phyloP scores from a whole-genome alignment of 148 eudicot genomes.

The Diospyros lotus region DNA sequence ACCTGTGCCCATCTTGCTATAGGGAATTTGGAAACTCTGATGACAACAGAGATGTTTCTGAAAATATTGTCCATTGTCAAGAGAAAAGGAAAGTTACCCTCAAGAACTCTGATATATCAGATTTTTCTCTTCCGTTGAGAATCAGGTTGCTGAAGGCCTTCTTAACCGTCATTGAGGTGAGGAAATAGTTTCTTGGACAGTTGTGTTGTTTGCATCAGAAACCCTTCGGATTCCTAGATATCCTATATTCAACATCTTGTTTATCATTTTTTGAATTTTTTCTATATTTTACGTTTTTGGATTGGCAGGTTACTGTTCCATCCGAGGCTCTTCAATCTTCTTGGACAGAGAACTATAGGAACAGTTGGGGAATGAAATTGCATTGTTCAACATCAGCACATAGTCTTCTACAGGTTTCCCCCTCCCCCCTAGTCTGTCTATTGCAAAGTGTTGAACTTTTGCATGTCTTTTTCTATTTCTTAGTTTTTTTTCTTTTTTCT shows the following conservation, averaged over 20 bases:
- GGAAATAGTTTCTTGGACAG: background rate
- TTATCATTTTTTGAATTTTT: background rate
- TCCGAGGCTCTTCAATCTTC: conserved; percentile 40
- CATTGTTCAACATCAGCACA: conserved; percentile 29
- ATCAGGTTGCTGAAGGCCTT: conserved; percentile 45
- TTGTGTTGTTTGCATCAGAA: background rate
- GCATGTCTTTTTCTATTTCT: background rate
- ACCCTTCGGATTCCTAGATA: background rate
- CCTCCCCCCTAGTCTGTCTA: background rate
- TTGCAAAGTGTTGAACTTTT: background rate
- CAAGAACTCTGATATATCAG: conserved; percentile 11
- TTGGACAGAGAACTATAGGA: conserved; percentile 41
- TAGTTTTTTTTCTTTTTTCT: background rate
- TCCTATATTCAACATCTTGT: background rate
- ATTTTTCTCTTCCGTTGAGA: conserved; percentile 31
- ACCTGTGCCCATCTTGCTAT: conserved; percentile 39
- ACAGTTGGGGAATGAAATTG: conserved; percentile 36
- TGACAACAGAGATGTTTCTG: conserved; percentile 11
- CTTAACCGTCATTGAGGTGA: conserved; percentile 42
- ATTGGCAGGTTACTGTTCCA: conserved; percentile 40
- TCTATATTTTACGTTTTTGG: background rate
- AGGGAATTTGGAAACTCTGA: conserved; percentile 13
- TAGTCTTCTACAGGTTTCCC: conserved; percentile 45
- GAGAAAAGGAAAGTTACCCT: conserved; percentile 16
- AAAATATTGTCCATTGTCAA: conserved; percentile 6